phyloP scores from a whole-genome alignment of 2,329 filamentous ascomycete species.

The Penicillium sp. region DNA sequence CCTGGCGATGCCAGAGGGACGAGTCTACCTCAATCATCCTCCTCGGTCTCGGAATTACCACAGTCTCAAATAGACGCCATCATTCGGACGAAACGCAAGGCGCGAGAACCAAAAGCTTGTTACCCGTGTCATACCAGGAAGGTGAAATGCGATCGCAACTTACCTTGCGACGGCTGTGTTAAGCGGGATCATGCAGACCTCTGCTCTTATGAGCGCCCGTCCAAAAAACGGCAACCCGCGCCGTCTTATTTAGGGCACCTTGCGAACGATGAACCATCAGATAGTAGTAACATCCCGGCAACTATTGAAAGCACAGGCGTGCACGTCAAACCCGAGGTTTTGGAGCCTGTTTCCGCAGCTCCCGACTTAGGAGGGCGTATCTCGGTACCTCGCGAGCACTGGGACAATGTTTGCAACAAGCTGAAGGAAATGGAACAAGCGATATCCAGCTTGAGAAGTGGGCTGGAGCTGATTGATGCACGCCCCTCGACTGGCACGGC shows the following conservation, averaged over 20 bases:
- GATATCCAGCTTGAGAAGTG: constrained; percentile 35
- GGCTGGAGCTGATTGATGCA: constrained; percentile 34
- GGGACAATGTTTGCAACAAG: constrained; percentile 40
- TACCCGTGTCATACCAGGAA: constrained; percentile 46
- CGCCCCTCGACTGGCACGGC: constrained; percentile 16
- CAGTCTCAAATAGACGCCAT: constrained; percentile 37
- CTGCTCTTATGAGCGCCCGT: constrained; percentile 47
- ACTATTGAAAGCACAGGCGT: constrained; percentile 10
- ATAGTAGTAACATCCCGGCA: neutral
- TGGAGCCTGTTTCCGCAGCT: constrained; percentile 5
- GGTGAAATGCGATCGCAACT: constrained; percentile 48
- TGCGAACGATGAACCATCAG: neutral
- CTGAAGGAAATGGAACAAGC: constrained; percentile 43
- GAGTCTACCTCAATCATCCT: constrained; percentile 8
- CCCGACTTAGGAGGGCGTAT: constrained; percentile 24
- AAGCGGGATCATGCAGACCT: constrained; percentile 48
- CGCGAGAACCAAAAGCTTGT: constrained; percentile 46
- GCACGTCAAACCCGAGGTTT: constrained; percentile 13
- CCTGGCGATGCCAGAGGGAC: constrained; percentile 10
- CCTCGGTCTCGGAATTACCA: constrained; percentile 26
- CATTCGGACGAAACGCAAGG: constrained; percentile 36
- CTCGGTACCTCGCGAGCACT: constrained; percentile 40
- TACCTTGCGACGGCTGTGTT: constrained; percentile 47
- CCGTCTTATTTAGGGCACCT: constrained; percentile 8
- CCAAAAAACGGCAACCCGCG: constrained; percentile 39